Percentiles rank a stretch among this genome's conserved stretches.
These are phyloP conservation scores for Mycena floridula DNA, from an alignment of 768 basidiomycete species.

Conservation along the genomic window DNA sequence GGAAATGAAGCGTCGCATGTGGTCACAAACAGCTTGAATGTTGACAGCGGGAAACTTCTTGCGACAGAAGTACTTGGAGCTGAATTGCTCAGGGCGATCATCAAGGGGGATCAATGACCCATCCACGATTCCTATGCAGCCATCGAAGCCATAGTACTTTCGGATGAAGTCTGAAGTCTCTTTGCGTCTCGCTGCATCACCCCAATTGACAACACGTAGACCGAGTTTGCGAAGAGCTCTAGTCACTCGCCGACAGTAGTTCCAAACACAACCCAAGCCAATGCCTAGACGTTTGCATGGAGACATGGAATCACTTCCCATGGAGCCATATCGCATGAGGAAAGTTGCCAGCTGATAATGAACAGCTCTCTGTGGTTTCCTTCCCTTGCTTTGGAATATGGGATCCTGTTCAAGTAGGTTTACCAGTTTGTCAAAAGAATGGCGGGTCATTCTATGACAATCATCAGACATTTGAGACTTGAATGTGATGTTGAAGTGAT, in stretches of 20 bases:
- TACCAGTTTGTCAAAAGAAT: background rate
- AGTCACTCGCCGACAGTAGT: conserved; percentile 14
- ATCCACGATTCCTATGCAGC: conserved; percentile 10
- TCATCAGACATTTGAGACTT: too few relatives aligned
- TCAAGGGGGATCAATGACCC: conserved; percentile 5
- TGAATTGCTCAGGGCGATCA: conserved; percentile 2
- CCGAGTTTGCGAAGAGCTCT: conserved; percentile 1
- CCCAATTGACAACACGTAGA: background rate
- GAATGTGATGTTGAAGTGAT: too few relatives aligned
- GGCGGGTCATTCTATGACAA: background rate
- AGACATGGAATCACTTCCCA: conserved; percentile 9
- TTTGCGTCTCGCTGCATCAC: background rate
- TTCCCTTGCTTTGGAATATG: background rate
- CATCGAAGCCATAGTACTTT: conserved; percentile 5
- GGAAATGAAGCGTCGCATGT: conserved; percentile 12
- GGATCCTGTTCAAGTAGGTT: background rate
- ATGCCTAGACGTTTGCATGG: too few relatives aligned
- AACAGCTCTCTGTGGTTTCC: background rate
- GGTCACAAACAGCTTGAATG: conserved; percentile 14
- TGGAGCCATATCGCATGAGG: conserved; percentile 12
- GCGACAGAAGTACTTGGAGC: conserved; percentile 1
- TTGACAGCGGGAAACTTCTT: conserved; percentile 7
- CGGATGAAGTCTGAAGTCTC: conserved; percentile 1
- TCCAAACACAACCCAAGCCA: conserved; percentile 14
- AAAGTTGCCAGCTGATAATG: conserved; percentile 3